phyloP scores from a whole-genome alignment of 2,329 filamentous ascomycete genomes.

The Neurospora sp. region DNA sequence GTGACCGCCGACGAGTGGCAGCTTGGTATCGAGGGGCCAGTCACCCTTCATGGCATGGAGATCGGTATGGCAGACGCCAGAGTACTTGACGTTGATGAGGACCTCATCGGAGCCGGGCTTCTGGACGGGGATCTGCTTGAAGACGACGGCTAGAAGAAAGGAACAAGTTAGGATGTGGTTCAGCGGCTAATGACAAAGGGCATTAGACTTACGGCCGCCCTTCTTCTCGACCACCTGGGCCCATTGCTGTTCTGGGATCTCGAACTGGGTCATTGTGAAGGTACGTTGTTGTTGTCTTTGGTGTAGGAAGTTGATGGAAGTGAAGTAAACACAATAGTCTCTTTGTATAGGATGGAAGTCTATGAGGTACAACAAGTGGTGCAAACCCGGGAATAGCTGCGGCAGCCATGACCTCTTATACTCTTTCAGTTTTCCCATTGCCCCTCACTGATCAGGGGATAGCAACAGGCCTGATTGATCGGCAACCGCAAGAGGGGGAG shows the following conservation, averaged over 20 bases:
- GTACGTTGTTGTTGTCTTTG: constrained; percentile 2
- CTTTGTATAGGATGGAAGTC: not conserved
- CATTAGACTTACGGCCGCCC: constrained; percentile 52
- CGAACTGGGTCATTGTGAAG: constrained; percentile 29
- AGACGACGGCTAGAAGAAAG: constrained; percentile 42
- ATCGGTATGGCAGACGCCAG: constrained; percentile 86
- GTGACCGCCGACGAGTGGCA: constrained; percentile 77
- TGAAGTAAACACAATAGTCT: constrained; percentile 2
- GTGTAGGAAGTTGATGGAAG: not conserved
- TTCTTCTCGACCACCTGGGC: constrained; percentile 82
- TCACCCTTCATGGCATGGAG: constrained; percentile 73
- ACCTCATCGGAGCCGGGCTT: constrained; percentile 83
- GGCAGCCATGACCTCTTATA: not conserved
- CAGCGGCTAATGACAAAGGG: not conserved
- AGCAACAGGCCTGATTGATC: not conserved
- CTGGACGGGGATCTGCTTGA: constrained; percentile 74
- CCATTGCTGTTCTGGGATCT: constrained; percentile 72
- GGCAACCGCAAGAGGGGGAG: not conserved
- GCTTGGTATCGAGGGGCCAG: constrained; percentile 76
- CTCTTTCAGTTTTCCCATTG: not conserved
- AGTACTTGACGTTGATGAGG: constrained; percentile 83
- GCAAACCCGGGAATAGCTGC: not conserved
- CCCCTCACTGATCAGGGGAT: not conserved
- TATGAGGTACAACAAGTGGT: not conserved
- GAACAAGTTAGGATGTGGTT: constrained; percentile 1